Conservation (phyloP, 2,329 filamentous ascomycete genomes). For the Ophiocordyceps camponoti-floridani region DNA sequence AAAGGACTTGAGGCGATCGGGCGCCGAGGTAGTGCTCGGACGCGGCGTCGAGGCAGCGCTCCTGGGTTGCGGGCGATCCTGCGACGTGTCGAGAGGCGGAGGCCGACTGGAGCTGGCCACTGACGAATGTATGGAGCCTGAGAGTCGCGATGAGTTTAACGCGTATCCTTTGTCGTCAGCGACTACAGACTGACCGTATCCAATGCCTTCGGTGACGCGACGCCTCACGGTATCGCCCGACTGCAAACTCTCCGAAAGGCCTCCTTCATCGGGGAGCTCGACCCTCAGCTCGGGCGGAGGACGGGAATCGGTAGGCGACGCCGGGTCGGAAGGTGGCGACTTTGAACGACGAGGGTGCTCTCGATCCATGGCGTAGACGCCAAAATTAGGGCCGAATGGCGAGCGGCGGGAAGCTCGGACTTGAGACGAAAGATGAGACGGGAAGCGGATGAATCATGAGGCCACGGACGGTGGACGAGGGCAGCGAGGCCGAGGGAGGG, state of each 20-base stretch:
- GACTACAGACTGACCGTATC: slow-evolving; percentile 30
- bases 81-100: slow-evolving; percentile 15
- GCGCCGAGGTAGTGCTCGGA: slow-evolving; percentile 18
- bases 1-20: slow-evolving; percentile 27
- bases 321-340: slow-evolving; percentile 16
- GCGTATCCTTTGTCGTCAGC: neutral
- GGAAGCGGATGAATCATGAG: neutral
- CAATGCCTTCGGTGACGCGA: slow-evolving; percentile 26
- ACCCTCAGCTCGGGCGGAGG: slow-evolving; percentile 16
- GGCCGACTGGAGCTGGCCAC: slow-evolving; percentile 11
- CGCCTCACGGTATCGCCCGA: slow-evolving; percentile 42
- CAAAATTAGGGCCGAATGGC: slow-evolving; percentile 5
- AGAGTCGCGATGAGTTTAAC: neutral
- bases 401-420: neutral
- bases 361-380: slow-evolving; percentile 22
- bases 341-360: slow-evolving; percentile 10
- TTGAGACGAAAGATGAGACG: neutral
- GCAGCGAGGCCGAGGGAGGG: neutral
- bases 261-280: slow-evolving; percentile 19
- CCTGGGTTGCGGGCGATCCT: slow-evolving; percentile 14
- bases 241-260: slow-evolving; percentile 34
- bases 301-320: slow-evolving; percentile 33
- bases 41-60: slow-evolving; percentile 14
- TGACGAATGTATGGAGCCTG: slow-evolving; percentile 6
- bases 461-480: neutral